Percentiles rank a stretch among this genome's conserved stretches.
These are phyloP conservation scores for Solanum habrochaites DNA, from an alignment of 257 asterid species.

Conservation along the genomic window DNA sequence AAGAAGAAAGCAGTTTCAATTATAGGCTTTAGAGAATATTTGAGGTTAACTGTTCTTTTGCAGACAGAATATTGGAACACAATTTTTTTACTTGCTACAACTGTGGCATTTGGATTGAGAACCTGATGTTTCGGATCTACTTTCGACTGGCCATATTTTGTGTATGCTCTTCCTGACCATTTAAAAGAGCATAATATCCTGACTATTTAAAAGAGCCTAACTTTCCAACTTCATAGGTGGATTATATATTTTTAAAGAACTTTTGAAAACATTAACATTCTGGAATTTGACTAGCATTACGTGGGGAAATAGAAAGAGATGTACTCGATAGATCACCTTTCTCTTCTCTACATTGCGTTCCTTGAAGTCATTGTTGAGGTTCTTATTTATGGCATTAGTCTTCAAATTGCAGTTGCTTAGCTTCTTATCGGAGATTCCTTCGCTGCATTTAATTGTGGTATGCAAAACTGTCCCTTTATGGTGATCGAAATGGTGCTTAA, in stretches of 20 bases:
- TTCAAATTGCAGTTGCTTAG: constrained; percentile 49
- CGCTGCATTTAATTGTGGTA: constrained; percentile 76
- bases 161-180: background rate
- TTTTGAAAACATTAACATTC: background rate
- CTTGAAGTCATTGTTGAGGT: background rate
- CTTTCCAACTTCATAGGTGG: background rate
- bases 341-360: background rate
- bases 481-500: background rate
- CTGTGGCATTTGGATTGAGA: background rate
- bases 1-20: background rate
- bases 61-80: background rate
- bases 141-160: background rate
- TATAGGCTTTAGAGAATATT: background rate
- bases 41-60: background rate
- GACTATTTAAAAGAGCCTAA: background rate
- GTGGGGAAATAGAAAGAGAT: background rate
- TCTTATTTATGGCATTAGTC: background rate
- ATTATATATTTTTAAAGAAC: background rate
- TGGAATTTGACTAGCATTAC: background rate
- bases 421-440: constrained; percentile 72
- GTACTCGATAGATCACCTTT: background rate
- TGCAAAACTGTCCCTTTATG: constrained; percentile 8
- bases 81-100: background rate
- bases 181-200: background rate
- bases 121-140: background rate